A percentile compares a stretch with the other conserved stretches of the same genome.
phyloP scores from a whole-genome alignment of 768 basidiomycete genomes.

The Pisolithus marmoratus region DNA sequence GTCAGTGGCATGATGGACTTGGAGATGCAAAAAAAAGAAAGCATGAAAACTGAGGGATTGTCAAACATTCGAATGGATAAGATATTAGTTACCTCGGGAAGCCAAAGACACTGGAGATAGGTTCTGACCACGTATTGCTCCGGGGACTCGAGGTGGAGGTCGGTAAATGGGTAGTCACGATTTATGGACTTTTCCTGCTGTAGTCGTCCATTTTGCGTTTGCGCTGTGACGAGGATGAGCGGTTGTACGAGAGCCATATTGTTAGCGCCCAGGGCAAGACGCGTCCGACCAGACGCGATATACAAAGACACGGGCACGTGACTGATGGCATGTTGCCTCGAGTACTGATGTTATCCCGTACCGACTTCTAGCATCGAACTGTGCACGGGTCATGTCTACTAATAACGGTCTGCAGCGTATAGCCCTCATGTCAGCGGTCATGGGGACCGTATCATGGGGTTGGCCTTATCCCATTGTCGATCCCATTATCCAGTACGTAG shows the following conservation, averaged over 20 bases:
- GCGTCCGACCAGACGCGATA: too few relatives aligned
- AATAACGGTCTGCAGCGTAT: conserved; percentile 17
- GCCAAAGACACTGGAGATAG: conserved; percentile 75
- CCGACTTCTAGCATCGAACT: too few relatives aligned
- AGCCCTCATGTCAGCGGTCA: conserved; percentile 46
- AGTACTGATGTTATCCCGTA: too few relatives aligned
- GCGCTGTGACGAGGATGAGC: conserved; percentile 16
- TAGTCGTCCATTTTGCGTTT: conserved; percentile 44
- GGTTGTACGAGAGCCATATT: conserved; percentile 4
- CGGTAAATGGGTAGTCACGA: conserved; percentile 50
- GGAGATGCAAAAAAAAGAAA: neutral
- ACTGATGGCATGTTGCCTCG: too few relatives aligned
- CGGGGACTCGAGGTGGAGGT: conserved; percentile 37
- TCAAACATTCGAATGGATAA: neutral
- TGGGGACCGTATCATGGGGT: conserved; percentile 59
- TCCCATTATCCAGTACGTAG: conserved; percentile 58
- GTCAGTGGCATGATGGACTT: conserved; percentile 71
- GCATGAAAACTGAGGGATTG: neutral
- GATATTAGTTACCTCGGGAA: conserved; percentile 52
- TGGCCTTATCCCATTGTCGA: conserved; percentile 72
- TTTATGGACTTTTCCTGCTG: conserved; percentile 56
- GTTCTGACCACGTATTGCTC: conserved; percentile 57
- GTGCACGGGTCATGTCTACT: conserved; percentile 15
- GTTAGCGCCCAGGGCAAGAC: neutral
- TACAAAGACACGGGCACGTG: too few relatives aligned